Base-by-base conservation (phyloP, 441 rosid genomes). In the Raphanus hybrid region DNA sequence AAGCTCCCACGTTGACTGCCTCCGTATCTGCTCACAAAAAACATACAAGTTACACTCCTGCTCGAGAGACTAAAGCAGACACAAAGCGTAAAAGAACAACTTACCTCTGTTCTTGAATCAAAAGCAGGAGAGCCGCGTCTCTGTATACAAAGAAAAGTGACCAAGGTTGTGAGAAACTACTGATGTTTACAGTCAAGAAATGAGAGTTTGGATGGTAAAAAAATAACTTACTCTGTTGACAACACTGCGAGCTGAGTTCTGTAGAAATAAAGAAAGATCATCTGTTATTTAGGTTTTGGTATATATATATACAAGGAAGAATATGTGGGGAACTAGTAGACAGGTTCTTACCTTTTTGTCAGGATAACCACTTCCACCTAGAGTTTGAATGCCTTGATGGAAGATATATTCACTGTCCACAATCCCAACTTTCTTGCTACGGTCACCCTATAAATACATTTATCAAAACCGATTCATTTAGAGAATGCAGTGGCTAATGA, bases 1-100 rank as follows among this genome's bases (percentile, higher is more conserved):
- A 69, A 89, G 93, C 79, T 96, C 99, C 93, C 87, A 84, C 1
- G 94, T 89, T 3, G 98, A 93, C 61, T 93, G 98, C 75, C 97
- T 88, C 81, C 98, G 71, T 48, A 93, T 91, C 98, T 92, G 74
- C 64, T 61, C 77, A 75, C 50, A 29, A 35, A 43, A 59, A 8
- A 59, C 57, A 65, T 63, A 55, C 50, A 48, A 39, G 2, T 74
- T 5, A 43, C 2, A 0, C 34, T 55, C 9, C 8, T 72, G 16
- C 57, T 35, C 39, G 0, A 50, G 3, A 18, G 11, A 78, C 37
- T 0, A 58, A 45, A 11, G 1, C 12, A 7, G 3, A 2, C 10
- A 23, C 32, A 54, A 0, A 6, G 20, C 16, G 0, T 54, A 8
- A 34, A 34, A 62, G 29, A 57, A 29, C 5, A 65, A 61, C 79